Base-by-base conservation (phyloP, 2,329 filamentous ascomycete species). In the Ophiostoma pallidulum region DNA sequence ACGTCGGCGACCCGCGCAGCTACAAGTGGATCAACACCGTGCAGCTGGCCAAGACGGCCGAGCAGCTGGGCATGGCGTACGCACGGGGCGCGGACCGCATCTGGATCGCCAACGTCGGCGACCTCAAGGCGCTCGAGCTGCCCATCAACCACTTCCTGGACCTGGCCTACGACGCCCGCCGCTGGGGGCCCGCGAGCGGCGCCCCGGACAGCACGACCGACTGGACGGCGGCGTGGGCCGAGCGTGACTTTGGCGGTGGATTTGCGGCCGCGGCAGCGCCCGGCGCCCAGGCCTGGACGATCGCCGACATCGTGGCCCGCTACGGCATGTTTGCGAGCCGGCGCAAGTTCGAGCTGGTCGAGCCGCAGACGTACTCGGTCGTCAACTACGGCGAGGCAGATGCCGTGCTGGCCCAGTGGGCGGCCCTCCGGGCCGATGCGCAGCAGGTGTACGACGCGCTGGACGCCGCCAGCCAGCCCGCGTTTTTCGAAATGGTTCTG, bases 141-240 rank as follows among this genome's bases (percentile, higher is more conserved):
- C 78, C 80, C 18, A 78, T 84, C 58, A 77, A 69, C 57, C 80
- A 84, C 60, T 84, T 80, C 64, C 66, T 85, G 52, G 80, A 84
- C 53, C 68, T 85, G 51, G 82, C 79, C 1, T 86, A 85, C 58
- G 76, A 85, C 56, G 72, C 75, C 19, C 63, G 73, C 18, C 59
- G 64, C 2, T 82, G 75, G 70, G 68, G 70, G 73, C 44, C 22
- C 16, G n/a, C n/a, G n/a, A n/a, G n/a, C n/a, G n/a, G n/a, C n/a
- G n/a, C n/a, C n/a, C n/a, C n/a, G n/a, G 69, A 75, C 40, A 77
- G 72, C 45, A 73, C 76, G 0, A 64, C 66, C 1, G 64, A 67
- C 3, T 85, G 80, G 76, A 67, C 80, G 13, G 59, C 68, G 16
- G 64, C 67, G 3, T 64, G 58, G 68, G 76, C 77, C 2, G 59